Percentiles rank a stretch among this genome's conserved stretches.
phyloP scores from a whole-genome alignment of 164 flowering plant genomes.

The Magnolia kwangsiensis region DNA sequence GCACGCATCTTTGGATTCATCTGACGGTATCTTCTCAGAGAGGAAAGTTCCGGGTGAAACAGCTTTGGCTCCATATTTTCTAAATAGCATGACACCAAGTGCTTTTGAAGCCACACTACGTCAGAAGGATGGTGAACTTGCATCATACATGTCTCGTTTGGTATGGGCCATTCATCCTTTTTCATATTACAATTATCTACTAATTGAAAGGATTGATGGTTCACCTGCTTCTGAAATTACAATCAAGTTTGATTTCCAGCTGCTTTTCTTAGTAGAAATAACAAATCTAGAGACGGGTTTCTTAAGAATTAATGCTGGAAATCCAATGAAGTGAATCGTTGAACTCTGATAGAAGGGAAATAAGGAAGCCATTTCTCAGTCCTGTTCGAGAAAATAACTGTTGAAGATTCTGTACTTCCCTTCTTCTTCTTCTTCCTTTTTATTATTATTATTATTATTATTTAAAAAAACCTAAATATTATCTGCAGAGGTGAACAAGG shows the following conservation, averaged over 20 bases:
- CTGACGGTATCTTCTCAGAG: constrained; percentile 57
- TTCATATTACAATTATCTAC: background rate
- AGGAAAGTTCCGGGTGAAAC: constrained; percentile 54
- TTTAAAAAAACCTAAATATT: too few species aligned
- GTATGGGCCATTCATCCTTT: constrained; percentile 35
- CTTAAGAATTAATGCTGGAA: background rate
- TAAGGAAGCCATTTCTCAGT: too few species aligned
- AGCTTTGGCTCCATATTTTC: constrained; percentile 61
- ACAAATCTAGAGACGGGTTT: background rate
- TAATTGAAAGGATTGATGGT: background rate
- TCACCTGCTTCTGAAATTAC: background rate
- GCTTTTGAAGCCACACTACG: constrained; percentile 88
- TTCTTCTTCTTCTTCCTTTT: too few species aligned
- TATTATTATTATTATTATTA: too few species aligned
- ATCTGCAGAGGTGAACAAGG: too few species aligned
- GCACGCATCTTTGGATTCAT: constrained; percentile 89
- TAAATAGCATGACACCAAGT: constrained; percentile 89
- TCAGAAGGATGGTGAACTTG: constrained; percentile 97
- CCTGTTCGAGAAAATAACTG: too few species aligned
- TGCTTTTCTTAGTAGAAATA: background rate
- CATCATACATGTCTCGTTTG: constrained; percentile 95
- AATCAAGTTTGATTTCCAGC: background rate
- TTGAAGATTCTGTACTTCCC: too few species aligned
- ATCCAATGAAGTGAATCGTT: background rate
- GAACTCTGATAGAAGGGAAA: background rate